Conservation (phyloP, 148 eudicot genomes). For the Amaranthus cruentus region DNA sequence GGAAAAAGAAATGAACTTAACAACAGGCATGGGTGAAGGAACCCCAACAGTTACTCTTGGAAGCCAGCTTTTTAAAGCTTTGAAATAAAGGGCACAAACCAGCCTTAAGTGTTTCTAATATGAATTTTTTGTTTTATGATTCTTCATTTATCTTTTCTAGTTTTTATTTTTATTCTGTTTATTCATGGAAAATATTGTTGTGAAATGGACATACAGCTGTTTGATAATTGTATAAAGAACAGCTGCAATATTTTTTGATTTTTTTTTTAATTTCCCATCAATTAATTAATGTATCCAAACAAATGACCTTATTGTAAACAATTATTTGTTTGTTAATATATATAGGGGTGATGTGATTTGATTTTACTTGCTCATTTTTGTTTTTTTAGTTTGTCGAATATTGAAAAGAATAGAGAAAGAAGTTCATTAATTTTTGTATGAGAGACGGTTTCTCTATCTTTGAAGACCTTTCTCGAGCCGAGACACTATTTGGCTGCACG, state of each 20-base stretch:
- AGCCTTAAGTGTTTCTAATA: slow-evolving; percentile 22
- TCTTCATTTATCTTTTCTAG: slow-evolving; percentile 25
- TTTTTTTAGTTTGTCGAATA: no score
- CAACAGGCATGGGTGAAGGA: slow-evolving; percentile 93
- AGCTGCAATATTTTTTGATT: slow-evolving; percentile 47
- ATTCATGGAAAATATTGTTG: slow-evolving; percentile 15
- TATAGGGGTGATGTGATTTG: slow-evolving; percentile 13
- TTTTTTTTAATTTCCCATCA: slow-evolving; percentile 19
- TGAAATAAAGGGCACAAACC: slow-evolving; percentile 32
- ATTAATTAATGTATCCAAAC: slow-evolving; percentile 21
- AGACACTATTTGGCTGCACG: no score
- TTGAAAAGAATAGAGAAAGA: no score
- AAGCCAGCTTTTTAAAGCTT: slow-evolving; percentile 89
- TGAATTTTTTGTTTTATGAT: slow-evolving; percentile 34
- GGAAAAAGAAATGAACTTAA: slow-evolving; percentile 92
- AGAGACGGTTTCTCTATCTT: no score
- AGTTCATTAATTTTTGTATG: no score
- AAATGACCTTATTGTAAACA: slow-evolving; percentile 25
- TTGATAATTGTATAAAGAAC: slow-evolving; percentile 81
- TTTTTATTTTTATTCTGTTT: slow-evolving; percentile 17
- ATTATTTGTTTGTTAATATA: slow-evolving; percentile 38
- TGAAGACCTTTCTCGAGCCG: no score
- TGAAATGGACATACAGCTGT: slow-evolving; percentile 46
- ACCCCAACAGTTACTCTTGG: slow-evolving; percentile 94
- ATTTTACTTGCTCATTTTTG: neutral